phyloP scores from a whole-genome alignment of 495 filamentous ascomycete species.

The Evernia prunastri region DNA sequence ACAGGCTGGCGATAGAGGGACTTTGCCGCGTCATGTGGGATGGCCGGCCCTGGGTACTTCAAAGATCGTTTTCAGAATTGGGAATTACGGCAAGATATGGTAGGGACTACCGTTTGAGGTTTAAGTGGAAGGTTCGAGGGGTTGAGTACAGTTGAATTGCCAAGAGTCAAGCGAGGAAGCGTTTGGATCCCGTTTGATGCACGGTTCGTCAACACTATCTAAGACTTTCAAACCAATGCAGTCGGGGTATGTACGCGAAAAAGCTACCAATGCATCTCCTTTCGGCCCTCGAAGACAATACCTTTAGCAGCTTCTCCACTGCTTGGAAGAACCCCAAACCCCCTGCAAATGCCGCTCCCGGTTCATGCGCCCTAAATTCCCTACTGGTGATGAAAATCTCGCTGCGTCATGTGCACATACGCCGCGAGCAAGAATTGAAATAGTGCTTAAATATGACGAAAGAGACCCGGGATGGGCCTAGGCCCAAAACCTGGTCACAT shows the following conservation, averaged over 20 bases:
- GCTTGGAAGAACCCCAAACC: background rate
- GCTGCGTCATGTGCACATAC: background rate
- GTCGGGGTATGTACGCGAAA: constrained; percentile 9
- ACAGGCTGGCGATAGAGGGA: background rate
- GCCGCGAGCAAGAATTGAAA: background rate
- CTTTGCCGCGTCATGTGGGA: constrained; percentile 3
- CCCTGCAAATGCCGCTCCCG: constrained; percentile 5
- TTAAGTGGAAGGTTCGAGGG: background rate
- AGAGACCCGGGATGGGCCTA: background rate
- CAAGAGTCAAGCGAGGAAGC: background rate
- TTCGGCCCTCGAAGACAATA: background rate
- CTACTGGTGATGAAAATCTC: background rate
- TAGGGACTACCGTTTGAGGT: background rate
- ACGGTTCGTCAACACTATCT: constrained; percentile 3
- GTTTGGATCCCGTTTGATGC: background rate
- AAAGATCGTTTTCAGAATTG: background rate
- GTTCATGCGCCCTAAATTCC: background rate
- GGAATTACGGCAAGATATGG: background rate
- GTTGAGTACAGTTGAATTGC: background rate
- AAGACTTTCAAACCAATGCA: background rate
- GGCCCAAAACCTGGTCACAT: background rate
- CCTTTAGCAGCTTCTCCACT: constrained; percentile 2
- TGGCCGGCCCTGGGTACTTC: background rate
- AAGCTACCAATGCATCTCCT: background rate
- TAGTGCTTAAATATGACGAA: background rate